Conservation (phyloP, 495 filamentous ascomycete genomes). For the Antarctomyces pellizariae region DNA sequence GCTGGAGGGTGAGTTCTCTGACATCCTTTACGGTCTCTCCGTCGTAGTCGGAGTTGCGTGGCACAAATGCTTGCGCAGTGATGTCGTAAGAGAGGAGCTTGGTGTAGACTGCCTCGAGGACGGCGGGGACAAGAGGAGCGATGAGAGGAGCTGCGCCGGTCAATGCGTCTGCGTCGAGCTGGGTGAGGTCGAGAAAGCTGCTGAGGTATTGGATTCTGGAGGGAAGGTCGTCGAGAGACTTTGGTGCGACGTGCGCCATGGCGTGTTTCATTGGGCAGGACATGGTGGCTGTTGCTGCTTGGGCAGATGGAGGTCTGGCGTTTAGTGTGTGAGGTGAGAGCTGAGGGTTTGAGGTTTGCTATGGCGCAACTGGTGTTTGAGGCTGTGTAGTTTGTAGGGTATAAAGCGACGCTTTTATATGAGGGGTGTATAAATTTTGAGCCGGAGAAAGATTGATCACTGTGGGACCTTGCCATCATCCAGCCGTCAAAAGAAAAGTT, state of each 20-base stretch:
- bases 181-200: conserved; percentile 15
- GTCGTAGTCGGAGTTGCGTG: conserved; percentile 15
- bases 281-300: too few species aligned
- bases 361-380: too few species aligned
- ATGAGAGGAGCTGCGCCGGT: conserved; percentile 13
- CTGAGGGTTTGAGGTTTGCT: too few species aligned
- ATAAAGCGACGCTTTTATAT: too few species aligned
- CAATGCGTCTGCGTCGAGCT: conserved; percentile 13
- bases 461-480: too few species aligned
- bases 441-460: too few species aligned
- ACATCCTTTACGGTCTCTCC: conserved; percentile 11
- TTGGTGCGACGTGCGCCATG: conserved; percentile 17
- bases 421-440: too few species aligned
- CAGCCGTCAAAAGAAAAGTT: too few species aligned
- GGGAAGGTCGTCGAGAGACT: conserved; percentile 11
- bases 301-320: too few species aligned
- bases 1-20: conserved; percentile 12
- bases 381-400: too few species aligned
- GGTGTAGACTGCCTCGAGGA: conserved; percentile 17
- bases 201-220: conserved; percentile 14
- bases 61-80: conserved; percentile 17
- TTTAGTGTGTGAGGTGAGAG: too few species aligned
- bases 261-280: too few species aligned
- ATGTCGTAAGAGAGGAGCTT: conserved; percentile 20
- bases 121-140: conserved; percentile 13